phyloP scores from a whole-genome alignment of 148 eudicot genomes.

The Amaranthus cruentus region DNA sequence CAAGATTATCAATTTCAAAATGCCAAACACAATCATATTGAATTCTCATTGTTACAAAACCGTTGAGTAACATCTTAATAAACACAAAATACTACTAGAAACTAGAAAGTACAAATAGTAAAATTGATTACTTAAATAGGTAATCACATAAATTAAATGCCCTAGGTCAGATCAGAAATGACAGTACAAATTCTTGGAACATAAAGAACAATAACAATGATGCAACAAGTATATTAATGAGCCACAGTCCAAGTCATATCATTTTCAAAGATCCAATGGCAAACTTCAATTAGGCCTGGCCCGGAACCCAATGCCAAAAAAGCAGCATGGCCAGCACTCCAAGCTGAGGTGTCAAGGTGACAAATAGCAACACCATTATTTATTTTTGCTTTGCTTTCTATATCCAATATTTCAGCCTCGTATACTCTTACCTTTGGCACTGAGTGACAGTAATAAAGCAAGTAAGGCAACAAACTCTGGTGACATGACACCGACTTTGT shows the following conservation, averaged over 20 bases:
- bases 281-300: slow-evolving; percentile 86
- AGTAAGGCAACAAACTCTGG: slow-evolving; percentile 80
- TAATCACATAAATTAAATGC: neutral
- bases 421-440: slow-evolving; percentile 88
- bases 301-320: slow-evolving; percentile 61
- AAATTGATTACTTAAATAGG: neutral
- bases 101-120: too few species aligned
- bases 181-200: neutral
- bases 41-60: neutral
- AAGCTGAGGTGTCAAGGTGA: slow-evolving; percentile 77
- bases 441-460: slow-evolving; percentile 88
- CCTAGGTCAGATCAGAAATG: neutral
- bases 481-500: slow-evolving; percentile 90
- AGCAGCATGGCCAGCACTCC: slow-evolving; percentile 81
- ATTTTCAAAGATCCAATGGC: slow-evolving; percentile 94
- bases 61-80: too few species aligned
- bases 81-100: too few species aligned
- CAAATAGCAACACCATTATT: slow-evolving; percentile 78
- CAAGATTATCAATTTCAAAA: slow-evolving; percentile 2
- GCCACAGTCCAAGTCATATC: slow-evolving; percentile 78
- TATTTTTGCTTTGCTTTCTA: slow-evolving; percentile 42
- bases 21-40: slow-evolving; percentile 1
- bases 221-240: slow-evolving; percentile 22
- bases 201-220: neutral
- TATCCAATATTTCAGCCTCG: slow-evolving; percentile 62